Evolutionary conservation across 768 basidiomycete genomes (phyloP).

Genomic region (Chalciporus chontae): DNA sequence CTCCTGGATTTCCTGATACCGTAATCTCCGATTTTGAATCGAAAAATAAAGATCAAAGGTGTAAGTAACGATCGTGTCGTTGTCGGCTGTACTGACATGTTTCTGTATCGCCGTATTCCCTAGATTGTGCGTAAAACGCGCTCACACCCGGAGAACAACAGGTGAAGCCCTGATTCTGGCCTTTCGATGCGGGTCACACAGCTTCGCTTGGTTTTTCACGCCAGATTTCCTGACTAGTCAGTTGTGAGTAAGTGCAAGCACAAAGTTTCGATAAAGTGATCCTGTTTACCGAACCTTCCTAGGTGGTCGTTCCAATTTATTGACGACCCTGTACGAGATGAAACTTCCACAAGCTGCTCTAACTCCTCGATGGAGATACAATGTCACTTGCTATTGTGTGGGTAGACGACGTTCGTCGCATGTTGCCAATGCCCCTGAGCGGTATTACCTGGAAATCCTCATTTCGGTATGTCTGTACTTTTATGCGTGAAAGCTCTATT

Average conservation of each 20-base stretch:
- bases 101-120: slow-evolving; percentile 5
- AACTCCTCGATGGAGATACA: slow-evolving; percentile 26
- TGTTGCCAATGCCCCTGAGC: slow-evolving; percentile 25
- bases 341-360: slow-evolving; percentile 19
- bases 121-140: slow-evolving; percentile 13
- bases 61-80: slow-evolving; percentile 10
- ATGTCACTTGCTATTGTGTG: slow-evolving; percentile 3
- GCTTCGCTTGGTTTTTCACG: slow-evolving; percentile 4
- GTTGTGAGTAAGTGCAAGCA: not conserved
- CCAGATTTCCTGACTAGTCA: not conserved
- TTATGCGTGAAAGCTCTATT: slow-evolving; percentile 19
- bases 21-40: slow-evolving; percentile 32
- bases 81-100: slow-evolving; percentile 1
- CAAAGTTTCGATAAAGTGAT: slow-evolving; percentile 15
- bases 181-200: slow-evolving; percentile 1
- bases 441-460: slow-evolving; percentile 20
- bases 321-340: slow-evolving; percentile 20
- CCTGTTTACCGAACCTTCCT: slow-evolving; percentile 10
- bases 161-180: slow-evolving; percentile 5
- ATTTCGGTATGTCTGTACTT: slow-evolving; percentile 8
- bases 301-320: slow-evolving; percentile 14
- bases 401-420: slow-evolving; percentile 12
- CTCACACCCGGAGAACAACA: slow-evolving; percentile 1
- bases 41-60: slow-evolving; percentile 16
- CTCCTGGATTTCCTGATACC: slow-evolving; percentile 27